Base-by-base conservation (phyloP, 306 rosid genomes). In the Erythrophleum fordii region DNA sequence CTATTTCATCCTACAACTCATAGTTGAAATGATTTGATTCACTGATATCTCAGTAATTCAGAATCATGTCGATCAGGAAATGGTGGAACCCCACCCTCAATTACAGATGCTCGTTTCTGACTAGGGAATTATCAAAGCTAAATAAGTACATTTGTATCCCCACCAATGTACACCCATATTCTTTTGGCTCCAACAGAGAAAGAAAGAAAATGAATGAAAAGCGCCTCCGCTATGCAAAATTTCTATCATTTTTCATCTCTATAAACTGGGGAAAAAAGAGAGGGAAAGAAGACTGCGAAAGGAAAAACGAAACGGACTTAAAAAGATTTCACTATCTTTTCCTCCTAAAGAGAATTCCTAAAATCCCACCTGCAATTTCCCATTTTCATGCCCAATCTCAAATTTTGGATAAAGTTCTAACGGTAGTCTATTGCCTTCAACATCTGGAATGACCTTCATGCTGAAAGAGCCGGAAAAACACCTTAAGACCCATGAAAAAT, bases 21-120 rank as follows among this genome's bases (percentile, higher is more conserved):
- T 48, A 58, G 31, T 62, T 48, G 61, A 44, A 65, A 18, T 25
- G 60, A 75, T 73, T 83, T 65, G 73, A 64, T 68, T 53, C 34
- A 25, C n/a, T 11, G 71, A 68, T 82, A 48, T 46, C 44, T 66
- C 66, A 79, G 77, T 61, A 81, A 76, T 81, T 85, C 23, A 60
- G 81, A 87, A 85, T 79, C 80, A 87, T 82, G 75, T 74, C 65
- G 81, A 85, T 85, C 88, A 68, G 90, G 86, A n/a, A 77, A 80
- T 44, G 97, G 89, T 88, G 93, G 89, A 87, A 88, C 86, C 81
- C 94, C 89, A 92, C 94, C 77, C 89, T 87, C 87, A 62, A 67
- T 87, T 88, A 87, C 84, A 87, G 81, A 84, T 79, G 69, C 89
- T 89, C 89, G 44, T 83, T 84, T 80, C 85, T 76, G 89, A 84